Base-by-base conservation (phyloP, 179 eudicot genomes). In the Actinidia polygama region DNA sequence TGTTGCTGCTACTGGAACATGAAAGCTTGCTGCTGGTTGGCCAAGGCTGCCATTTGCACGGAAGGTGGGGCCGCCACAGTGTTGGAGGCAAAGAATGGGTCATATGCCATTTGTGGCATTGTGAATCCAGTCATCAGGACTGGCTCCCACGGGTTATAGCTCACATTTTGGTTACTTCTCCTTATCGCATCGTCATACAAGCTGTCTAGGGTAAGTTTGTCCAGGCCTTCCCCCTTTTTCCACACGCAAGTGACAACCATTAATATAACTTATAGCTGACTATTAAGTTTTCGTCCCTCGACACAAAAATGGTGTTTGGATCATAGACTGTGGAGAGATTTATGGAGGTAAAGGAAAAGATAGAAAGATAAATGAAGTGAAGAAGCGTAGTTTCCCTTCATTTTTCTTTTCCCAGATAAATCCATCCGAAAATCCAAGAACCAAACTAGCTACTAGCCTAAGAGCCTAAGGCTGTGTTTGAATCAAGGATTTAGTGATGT, bases 121-220 rank as follows among this genome's bases (percentile, higher is more conserved):
- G 87, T 87, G 63, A 93, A 84, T 51, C 83, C 83, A 58, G 87
- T 62, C 87, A 85, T 74, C 11, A 88, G 91, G 67, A 87, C 85
- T 58, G 91, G 86, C 78, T 93, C 94, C 99, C 99, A 97, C 11
- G 98, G 99, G 80, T 95, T 95, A 86, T 95, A 95, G 85, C 94
- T 95, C 50, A 86, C 83, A 24, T 87, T 81, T 86, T 95, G 97
- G 91, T 85, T 97, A 83, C 81, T 91, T 91, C 94, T 90, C 90
- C 98, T 88, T 67, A 95, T 86, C 78, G 99, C 99, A 66, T 97
- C 99, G 23, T 95, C 98, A 10, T 95, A 97, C 64, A 97, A 89
- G 89, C 98, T 95, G 86, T 97, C 99, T 58, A 97, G 87, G 55
- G 95, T 97, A 49, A 97, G 90, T 81, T 81, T 85, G 89, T 97